Conservation (phyloP, 495 filamentous ascomycete genomes). For the Penicillium egyptiacum region DNA sequence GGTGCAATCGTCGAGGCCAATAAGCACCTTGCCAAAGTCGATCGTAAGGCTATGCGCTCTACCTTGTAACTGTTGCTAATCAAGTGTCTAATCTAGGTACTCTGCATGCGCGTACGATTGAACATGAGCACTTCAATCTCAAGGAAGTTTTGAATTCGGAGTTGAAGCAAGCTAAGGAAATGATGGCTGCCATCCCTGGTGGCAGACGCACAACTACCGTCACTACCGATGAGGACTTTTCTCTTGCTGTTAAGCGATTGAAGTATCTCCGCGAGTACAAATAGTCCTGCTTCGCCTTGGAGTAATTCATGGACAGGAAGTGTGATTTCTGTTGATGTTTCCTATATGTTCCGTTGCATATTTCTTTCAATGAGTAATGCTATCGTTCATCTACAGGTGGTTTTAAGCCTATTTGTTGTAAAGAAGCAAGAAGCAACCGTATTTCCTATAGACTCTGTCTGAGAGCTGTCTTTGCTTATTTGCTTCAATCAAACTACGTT, state of each 20-base stretch:
- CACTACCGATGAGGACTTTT: slow-evolving; percentile 2
- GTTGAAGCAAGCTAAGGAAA: slow-evolving; percentile 1
- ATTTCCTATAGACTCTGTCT: no score
- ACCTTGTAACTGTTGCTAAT: neutral
- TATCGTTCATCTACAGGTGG: neutral
- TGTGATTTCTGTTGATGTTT: neutral
- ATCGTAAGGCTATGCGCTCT: slow-evolving; percentile 1
- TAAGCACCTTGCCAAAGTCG: neutral
- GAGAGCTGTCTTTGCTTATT: no score
- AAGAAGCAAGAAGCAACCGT: no score
- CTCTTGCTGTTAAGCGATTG: slow-evolving; percentile 6
- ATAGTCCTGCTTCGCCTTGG: neutral
- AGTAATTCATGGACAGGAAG: neutral
- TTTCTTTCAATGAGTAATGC: neutral
- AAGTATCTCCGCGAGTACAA: slow-evolving; percentile 2
- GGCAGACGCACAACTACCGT: neutral
- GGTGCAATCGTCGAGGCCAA: slow-evolving; percentile 9
- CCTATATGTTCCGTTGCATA: neutral
- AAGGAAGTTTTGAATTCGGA: neutral
- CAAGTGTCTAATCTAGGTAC: neutral
- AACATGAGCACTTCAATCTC: neutral
- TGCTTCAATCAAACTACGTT: no score
- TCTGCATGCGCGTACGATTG: neutral
- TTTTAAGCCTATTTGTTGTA: no score
- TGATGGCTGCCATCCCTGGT: slow-evolving; percentile 7